Conservation (phyloP, 2,329 filamentous ascomycete genomes). For the Cryphonectria carpinicola region DNA sequence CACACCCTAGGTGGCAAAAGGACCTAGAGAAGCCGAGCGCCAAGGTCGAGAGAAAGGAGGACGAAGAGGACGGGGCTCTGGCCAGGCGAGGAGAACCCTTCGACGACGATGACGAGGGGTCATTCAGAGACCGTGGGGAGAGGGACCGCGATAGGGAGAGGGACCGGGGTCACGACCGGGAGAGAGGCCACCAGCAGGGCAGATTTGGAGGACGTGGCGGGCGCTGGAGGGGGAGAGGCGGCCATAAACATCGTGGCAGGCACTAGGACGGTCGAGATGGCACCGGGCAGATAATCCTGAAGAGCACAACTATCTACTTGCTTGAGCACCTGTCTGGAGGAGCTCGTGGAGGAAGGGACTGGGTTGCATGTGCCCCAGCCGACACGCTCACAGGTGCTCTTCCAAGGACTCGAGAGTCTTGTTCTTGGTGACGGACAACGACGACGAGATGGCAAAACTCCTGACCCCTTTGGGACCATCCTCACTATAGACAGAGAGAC, state of each 20-base stretch:
- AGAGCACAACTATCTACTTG: background rate
- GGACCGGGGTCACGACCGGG: constrained; percentile 30
- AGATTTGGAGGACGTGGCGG: constrained; percentile 41
- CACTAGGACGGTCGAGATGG: constrained; percentile 9
- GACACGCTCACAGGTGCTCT: background rate
- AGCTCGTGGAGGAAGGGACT: background rate
- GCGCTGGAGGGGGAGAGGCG: constrained; percentile 37
- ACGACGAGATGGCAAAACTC: background rate
- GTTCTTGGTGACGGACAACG: background rate
- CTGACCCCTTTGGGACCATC: too few species aligned
- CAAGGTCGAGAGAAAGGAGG: constrained; percentile 66
- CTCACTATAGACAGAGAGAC: background rate
- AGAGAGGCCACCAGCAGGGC: constrained; percentile 40
- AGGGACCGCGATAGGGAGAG: constrained; percentile 41
- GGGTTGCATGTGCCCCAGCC: background rate
- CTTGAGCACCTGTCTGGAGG: too few species aligned
- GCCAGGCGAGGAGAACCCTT: constrained; percentile 38
- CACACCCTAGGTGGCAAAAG: constrained; percentile 81
- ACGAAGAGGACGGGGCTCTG: constrained; percentile 57
- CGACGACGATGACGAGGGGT: constrained; percentile 38
- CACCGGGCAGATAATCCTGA: background rate
- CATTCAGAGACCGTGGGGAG: constrained; percentile 44
- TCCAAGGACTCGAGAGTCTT: background rate
- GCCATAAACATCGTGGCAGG: constrained; percentile 34
- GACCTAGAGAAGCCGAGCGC: constrained; percentile 77